Percentiles rank a stretch among this genome's conserved stretches.
Evolutionary conservation across 1,284 basidiomycete genomes (phyloP).

Genomic region (Sanghuangporus sanghuang): DNA sequence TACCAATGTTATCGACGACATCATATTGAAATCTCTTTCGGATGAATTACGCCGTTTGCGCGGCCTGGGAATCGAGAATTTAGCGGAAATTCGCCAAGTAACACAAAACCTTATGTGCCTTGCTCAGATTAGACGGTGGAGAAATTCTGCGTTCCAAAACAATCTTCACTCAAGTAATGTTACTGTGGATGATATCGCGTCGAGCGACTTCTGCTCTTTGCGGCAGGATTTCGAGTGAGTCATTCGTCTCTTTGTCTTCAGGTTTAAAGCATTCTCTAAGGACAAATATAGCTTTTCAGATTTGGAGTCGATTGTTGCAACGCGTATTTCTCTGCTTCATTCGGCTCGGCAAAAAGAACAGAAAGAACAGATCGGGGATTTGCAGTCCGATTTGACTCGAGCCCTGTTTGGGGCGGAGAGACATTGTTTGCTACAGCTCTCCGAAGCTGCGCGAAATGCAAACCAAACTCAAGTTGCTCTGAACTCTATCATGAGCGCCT

Average conservation of each 20-base stretch:
- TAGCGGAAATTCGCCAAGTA: constrained; percentile 66
- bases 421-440: constrained; percentile 66
- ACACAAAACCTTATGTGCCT: constrained; percentile 74
- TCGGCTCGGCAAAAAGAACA: constrained; percentile 61
- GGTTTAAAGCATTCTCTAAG: constrained; percentile 7
- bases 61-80: constrained; percentile 66
- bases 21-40: constrained; percentile 46
- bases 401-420: constrained; percentile 62
- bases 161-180: constrained; percentile 33
- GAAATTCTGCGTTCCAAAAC: constrained; percentile 32
- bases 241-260: constrained; percentile 9
- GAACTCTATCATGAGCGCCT: constrained; percentile 79
- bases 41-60: constrained; percentile 66
- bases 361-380: constrained; percentile 66
- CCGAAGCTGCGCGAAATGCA: constrained; percentile 67
- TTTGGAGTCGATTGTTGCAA: constrained; percentile 76
- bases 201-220: constrained; percentile 43
- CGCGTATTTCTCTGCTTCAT: constrained; percentile 78
- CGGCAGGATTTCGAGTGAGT: constrained; percentile 63
- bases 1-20: constrained; percentile 36
- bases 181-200: constrained; percentile 25
- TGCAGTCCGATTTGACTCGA: constrained; percentile 50
- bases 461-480: constrained; percentile 78
- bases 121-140: constrained; percentile 65
- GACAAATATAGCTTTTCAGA: constrained; percentile 59